Conservation (phyloP, 495 filamentous ascomycete species). For the Aspergillus wentii region DNA sequence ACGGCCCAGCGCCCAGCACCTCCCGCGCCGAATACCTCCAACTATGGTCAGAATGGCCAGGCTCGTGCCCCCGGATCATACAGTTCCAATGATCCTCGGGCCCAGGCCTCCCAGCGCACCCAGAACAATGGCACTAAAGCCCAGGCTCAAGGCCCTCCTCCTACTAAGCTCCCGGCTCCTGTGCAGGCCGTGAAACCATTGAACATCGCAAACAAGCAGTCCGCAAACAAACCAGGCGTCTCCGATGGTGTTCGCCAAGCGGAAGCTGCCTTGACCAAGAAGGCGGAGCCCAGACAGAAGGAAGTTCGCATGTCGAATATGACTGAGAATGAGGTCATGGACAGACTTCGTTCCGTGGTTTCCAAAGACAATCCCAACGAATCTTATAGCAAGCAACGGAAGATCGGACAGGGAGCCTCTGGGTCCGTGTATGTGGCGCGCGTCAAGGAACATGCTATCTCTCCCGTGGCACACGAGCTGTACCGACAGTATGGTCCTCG, state of each 20-base stretch:
- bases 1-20: slow-evolving; percentile 56
- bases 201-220: slow-evolving; percentile 80
- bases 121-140: slow-evolving; percentile 31
- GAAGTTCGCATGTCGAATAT: slow-evolving; percentile 96
- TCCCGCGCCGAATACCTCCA: slow-evolving; percentile 41
- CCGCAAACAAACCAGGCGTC: slow-evolving; percentile 37
- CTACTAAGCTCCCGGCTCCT: slow-evolving; percentile 56
- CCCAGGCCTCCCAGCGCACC: slow-evolving; percentile 40
- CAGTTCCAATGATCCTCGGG: slow-evolving; percentile 31
- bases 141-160: slow-evolving; percentile 39
- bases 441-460: slow-evolving; percentile 70
- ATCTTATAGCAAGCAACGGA: slow-evolving; percentile 97
- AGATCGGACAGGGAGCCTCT: slow-evolving; percentile 97
- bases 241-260: slow-evolving; percentile 70
- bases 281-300: slow-evolving; percentile 71
- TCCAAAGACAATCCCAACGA: slow-evolving; percentile 87
- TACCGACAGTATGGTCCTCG: slow-evolving; percentile 64
- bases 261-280: slow-evolving; percentile 73
- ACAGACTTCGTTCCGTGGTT: slow-evolving; percentile 84
- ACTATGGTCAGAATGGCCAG: slow-evolving; percentile 21
- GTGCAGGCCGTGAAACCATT: slow-evolving; percentile 76
- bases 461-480: slow-evolving; percentile 59
- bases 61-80: slow-evolving; percentile 17
- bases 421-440: slow-evolving; percentile 97
- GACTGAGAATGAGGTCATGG: slow-evolving; percentile 96